Base-by-base conservation (phyloP, 169 alveolate genomes). In the Condylostoma magnum region DNA sequence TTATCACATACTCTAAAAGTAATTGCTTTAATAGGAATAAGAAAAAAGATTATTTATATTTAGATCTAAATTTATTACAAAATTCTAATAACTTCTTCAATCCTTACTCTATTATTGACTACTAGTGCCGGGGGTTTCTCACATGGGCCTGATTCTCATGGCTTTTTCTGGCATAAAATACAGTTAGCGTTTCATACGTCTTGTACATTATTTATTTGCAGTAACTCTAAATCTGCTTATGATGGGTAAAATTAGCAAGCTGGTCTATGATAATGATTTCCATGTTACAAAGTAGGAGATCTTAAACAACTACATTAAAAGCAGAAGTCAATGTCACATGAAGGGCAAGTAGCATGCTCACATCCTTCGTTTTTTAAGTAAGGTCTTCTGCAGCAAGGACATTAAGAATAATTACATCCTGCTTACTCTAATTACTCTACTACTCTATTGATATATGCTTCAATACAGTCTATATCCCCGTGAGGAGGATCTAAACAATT, bases 211-310 rank as follows among this genome's bases (percentile, higher is more conserved):
- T n/a, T n/a, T n/a, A n/a, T n/a, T n/a, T n/a, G n/a, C n/a, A n/a
- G n/a, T n/a, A n/a, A n/a, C n/a, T 27, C 51, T 6, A 27, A 18
- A 30, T 55, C 8, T 8, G 12, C 52, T n/a, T n/a, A 33, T n/a
- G 68, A 27, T 6, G 27, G 31, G 4, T 22, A 66, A n/a, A 10
- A 66, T 8, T 18, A 6, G 28, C 75, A 66, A 0, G 43, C 65
- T 27, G 63, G 65, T 47, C 75, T 66, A 47, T 66, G 75, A 47
- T 43, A 66, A 47, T 46, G 63, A 47, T 47, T 47, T 5, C 65
- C 58, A 31, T 66, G 75, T 18, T 1, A 46, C 5, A 66, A 10
- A 4, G 75, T 66, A 12, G 75, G 75, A 1, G 58, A 46, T 30
- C 75, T 66, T 47, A 66, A 12, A 30, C 58, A 41, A 10, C 65